Base-by-base conservation (phyloP, 2,329 filamentous ascomycete genomes). In the Microdochium nivale region DNA sequence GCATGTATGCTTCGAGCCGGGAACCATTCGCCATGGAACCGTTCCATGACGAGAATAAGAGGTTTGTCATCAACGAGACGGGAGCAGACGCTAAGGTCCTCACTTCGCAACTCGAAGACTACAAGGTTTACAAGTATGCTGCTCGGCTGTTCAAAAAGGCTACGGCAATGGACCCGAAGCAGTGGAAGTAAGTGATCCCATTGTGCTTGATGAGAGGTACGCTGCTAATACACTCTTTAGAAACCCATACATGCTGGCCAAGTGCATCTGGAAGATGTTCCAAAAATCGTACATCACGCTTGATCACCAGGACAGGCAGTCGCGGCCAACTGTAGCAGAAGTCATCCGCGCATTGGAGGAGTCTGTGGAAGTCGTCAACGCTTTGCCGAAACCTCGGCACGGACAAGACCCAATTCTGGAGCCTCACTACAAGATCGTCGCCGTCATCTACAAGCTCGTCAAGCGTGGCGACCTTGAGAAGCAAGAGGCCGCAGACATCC, bases 391-490 rank as follows among this genome's bases (percentile, higher is more conserved):
- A 56, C 77, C 78, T 3, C 71, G 78, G 14, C 72, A 76, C 62
- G 83, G 77, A 21, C 72, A 71, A 53, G 90, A 96, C 54, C 90
- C 88, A 0, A 84, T 95, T 24, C 77, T 96, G 16, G 91, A 96
- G 65, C 91, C 91, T 3, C 90, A 96, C 64, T 96, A 95, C 74
- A 96, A 95, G 70, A 84, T 96, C 21, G 79, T 94, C 33, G 87
- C 88, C 2, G 74, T 94, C 23, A 71, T 90, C 7, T 84, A 95
- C 70, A 96, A 96, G 66, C 77, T 96, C 24, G 87, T 95, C 16
- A 74, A 73, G 32, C 70, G 72, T 14, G 68, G 70, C 14, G 75
- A 80, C 27, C 59, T 83, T 4, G 55, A 68, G 2, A 68, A 70
- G n/a, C 68, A 73, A 47, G 72, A 76, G 16, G 80, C 71, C 0